Base-by-base conservation (phyloP, 768 basidiomycete genomes). In the Boletus tylopilopsis region DNA sequence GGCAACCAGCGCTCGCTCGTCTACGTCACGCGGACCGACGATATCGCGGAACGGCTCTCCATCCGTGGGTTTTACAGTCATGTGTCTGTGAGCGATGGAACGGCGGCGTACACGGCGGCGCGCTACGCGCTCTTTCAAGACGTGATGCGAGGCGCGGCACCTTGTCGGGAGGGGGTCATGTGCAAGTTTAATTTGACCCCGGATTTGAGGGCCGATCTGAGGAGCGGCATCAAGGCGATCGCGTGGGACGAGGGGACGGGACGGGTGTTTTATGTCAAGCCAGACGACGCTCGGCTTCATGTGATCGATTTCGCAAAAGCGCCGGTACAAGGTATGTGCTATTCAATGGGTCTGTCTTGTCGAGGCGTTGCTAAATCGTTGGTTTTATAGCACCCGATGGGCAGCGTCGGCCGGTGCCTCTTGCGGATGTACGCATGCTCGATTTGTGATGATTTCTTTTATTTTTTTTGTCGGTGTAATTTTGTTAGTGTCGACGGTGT, bases 241-340 rank as follows among this genome's bases (percentile, higher is more conserved):
- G 71, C 79, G 7, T 87, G 81, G 81, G 85, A 87, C 52, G 84
- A 87, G 62, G 70, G 73, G 21, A 79, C 78, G 12, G 84, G 84
- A 4, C 72, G 83, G 33, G 70, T 85, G 13, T 78, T 79, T 55
- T 65, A 84, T 7, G 76, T 77, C 38, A 68, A 72, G 27, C 71
- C 71, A 12, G 57, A 72, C 8, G 73, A 73, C 24, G 46, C 66
- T 4, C 51, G 64, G 13, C 68, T 84, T 36, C 63, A 70, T 27
- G 71, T 84, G 29, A 58, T 78, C 48, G 82, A 84, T 57, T 76
- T 78, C 41, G 75, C 75, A 7, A 57, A 61, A 40, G 64, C 65
- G 6, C 71, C 69, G 2, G 49, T 58, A 12, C 62, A 67, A 56
- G 65, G 72, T 73, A 40, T 29, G 67, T 49, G 7, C 8, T 2